Conservation (phyloP, 768 basidiomycete species). For the Mycena chlorophos region DNA sequence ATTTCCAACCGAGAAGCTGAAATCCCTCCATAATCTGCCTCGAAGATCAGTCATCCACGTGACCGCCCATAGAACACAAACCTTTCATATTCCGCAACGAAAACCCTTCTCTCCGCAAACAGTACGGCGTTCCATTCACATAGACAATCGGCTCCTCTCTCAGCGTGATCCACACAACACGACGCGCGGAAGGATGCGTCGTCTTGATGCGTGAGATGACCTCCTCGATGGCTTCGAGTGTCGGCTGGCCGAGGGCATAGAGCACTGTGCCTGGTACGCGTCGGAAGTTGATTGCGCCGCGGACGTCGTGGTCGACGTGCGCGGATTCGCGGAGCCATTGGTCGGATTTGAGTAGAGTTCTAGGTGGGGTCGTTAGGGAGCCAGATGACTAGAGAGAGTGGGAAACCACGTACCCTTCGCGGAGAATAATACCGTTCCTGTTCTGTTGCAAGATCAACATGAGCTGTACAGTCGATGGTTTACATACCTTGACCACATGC, state of each 20-base stretch:
- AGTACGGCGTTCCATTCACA: conserved; percentile 91
- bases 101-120: conserved; percentile 80
- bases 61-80: conserved; percentile 23
- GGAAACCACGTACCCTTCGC: conserved; percentile 60
- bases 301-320: conserved; percentile 64
- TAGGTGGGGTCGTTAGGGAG: conserved; percentile 28
- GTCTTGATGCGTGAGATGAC: conserved; percentile 67
- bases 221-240: conserved; percentile 79
- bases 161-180: conserved; percentile 89
- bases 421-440: conserved; percentile 89
- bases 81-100: conserved; percentile 95
- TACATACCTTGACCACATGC: conserved; percentile 80
- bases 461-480: background rate
- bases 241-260: conserved; percentile 93
- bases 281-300: conserved; percentile 95
- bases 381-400: background rate
- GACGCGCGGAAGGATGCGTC: conserved; percentile 57
- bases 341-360: conserved; percentile 89
- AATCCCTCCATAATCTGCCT: conserved; percentile 89
- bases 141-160: conserved; percentile 91
- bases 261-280: conserved; percentile 77
- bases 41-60: background rate
- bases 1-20: conserved; percentile 86
- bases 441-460: conserved; percentile 47
- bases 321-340: conserved; percentile 81